These are phyloP conservation scores for Pythium insidiosum DNA, from an alignment of 352 stramenopile species.

Conservation along the genomic window DNA sequence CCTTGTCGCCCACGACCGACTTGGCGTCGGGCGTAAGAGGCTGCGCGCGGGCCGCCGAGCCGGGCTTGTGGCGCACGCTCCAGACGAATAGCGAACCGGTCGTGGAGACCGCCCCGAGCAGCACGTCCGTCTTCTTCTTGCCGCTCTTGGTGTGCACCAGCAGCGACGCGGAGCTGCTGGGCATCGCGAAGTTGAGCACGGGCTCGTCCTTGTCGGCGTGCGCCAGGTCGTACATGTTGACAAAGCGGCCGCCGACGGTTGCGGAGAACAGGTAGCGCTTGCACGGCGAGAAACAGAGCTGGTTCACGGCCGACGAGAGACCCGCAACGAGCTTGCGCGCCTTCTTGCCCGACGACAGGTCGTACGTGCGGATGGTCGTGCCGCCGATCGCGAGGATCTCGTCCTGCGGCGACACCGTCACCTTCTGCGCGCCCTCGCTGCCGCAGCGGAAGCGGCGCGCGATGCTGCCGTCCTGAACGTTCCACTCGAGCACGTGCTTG, in stretches of 20 bases:
- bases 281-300: conserved; percentile 57
- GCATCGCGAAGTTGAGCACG: conserved; percentile 67
- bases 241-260: conserved; percentile 61
- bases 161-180: conserved; percentile 39
- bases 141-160: conserved; percentile 28
- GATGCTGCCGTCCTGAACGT: conserved; percentile 37
- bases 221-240: conserved; percentile 79
- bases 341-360: conserved; percentile 74
- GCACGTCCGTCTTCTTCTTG: conserved; percentile 64
- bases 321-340: conserved; percentile 66
- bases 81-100: conserved; percentile 68
- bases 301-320: conserved; percentile 59
- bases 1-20: conserved; percentile 20
- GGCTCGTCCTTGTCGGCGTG: conserved; percentile 54
- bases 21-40: conserved; percentile 42
- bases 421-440: conserved; percentile 44
- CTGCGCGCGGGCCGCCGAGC: conserved; percentile 40
- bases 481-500: conserved; percentile 79
- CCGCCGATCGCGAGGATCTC: conserved; percentile 58
- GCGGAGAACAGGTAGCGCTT: conserved; percentile 67
- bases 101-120: conserved; percentile 46
- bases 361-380: conserved; percentile 62
- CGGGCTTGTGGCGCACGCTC: conserved; percentile 55
- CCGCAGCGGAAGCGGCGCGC: conserved; percentile 55
- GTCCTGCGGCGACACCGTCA: conserved; percentile 55